Percentiles rank a stretch among this genome's conserved stretches.
Evolutionary conservation across 1,284 basidiomycete genomes (phyloP).

Genomic region (Chiua sp.): DNA sequence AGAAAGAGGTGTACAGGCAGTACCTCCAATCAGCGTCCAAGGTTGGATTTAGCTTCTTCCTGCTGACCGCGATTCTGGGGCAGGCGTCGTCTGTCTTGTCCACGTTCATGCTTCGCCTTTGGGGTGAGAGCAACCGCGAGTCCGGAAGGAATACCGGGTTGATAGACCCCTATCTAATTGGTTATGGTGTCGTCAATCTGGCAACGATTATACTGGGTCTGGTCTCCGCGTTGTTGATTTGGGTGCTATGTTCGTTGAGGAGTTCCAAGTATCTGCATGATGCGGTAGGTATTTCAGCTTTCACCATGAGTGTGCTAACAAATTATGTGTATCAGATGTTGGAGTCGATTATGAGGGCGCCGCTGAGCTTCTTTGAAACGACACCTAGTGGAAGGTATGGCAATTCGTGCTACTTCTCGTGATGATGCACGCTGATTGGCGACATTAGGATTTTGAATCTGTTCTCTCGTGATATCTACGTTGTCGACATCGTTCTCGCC

Average conservation of each 20-base stretch:
- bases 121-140: constrained; percentile 80
- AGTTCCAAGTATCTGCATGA: constrained; percentile 83
- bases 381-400: constrained; percentile 79
- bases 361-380: constrained; percentile 87
- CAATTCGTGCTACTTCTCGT: neutral
- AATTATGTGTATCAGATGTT: constrained; percentile 61
- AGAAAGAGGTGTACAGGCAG: constrained; percentile 74
- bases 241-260: constrained; percentile 80
- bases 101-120: constrained; percentile 77
- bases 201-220: constrained; percentile 60
- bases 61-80: constrained; percentile 59
- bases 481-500: constrained; percentile 85
- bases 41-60: constrained; percentile 70
- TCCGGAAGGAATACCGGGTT: constrained; percentile 64
- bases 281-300: constrained; percentile 47
- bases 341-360: constrained; percentile 79
- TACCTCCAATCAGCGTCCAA: constrained; percentile 86
- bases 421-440: constrained; percentile 3
- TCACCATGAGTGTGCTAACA: neutral
- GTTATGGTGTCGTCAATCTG: constrained; percentile 68
- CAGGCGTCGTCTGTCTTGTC: constrained; percentile 61
- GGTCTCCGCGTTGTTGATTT: constrained; percentile 66
- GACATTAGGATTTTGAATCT: constrained; percentile 77
- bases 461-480: constrained; percentile 93
- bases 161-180: constrained; percentile 55